These are phyloP conservation scores for Punica granatum DNA, from an alignment of 345 rosid species.

Conservation along the genomic window DNA sequence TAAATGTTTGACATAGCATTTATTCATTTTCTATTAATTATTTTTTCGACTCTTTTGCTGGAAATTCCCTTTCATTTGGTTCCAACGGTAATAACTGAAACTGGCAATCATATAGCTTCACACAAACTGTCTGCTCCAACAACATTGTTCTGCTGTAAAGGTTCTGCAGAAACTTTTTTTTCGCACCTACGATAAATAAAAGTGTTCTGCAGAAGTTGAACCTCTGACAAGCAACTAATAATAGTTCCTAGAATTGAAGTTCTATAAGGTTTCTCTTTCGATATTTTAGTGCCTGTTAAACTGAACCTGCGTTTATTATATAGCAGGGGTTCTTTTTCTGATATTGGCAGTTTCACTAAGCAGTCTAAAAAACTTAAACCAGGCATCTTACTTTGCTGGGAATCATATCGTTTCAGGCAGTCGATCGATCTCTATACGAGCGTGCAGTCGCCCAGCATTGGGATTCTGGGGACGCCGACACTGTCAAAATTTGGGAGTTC, in stretches of 20 bases:
- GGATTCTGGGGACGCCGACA: conserved; percentile 49
- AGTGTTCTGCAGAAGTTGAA: too few relatives aligned
- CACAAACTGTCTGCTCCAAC: too few relatives aligned
- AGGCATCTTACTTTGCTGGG: neutral
- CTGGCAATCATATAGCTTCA: neutral
- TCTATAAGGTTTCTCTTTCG: neutral
- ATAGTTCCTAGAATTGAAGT: too few relatives aligned
- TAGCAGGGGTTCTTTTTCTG: neutral
- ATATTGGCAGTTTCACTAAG: neutral
- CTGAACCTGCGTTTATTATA: neutral
- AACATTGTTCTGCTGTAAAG: too few relatives aligned
- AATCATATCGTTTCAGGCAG: conserved; percentile 40
- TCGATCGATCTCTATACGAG: conserved; percentile 80
- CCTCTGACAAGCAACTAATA: too few relatives aligned
- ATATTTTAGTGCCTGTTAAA: neutral
- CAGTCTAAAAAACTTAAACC: neutral
- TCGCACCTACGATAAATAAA: too few relatives aligned
- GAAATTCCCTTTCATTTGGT: neutral
- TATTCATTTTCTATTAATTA: too few relatives aligned
- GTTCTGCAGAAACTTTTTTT: too few relatives aligned
- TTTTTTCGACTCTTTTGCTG: too few relatives aligned
- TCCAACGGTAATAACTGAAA: neutral
- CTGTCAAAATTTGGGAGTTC: conserved; percentile 61
- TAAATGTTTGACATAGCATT: neutral
- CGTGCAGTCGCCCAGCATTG: conserved; percentile 67